These are phyloP conservation scores for Pythium utonaiense DNA, from an alignment of 352 stramenopile species.

Conservation along the genomic window DNA sequence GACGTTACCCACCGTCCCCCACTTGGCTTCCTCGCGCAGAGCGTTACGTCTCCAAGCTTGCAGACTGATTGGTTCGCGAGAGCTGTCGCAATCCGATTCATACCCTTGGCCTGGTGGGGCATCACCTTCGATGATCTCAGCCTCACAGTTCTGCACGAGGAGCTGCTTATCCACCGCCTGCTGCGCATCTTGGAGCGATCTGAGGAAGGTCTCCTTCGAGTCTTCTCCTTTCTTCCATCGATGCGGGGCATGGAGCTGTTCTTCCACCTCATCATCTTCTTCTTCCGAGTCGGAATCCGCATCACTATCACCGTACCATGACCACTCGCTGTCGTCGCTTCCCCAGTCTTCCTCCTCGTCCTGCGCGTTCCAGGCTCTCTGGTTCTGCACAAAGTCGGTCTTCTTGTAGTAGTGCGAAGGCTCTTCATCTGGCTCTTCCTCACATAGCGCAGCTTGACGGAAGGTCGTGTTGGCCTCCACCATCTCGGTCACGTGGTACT, in stretches of 20 bases:
- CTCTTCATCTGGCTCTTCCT: conserved; percentile 55
- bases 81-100: conserved; percentile 64
- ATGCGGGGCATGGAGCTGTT: not conserved
- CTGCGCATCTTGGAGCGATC: conserved; percentile 42
- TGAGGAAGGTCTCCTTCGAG: conserved; percentile 38
- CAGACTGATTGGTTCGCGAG: conserved; percentile 26
- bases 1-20: conserved; percentile 19
- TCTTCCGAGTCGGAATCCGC: conserved; percentile 38
- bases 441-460: conserved; percentile 14
- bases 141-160: conserved; percentile 26
- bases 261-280: conserved; percentile 21
- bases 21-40: conserved; percentile 44
- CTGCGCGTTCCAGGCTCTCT: conserved; percentile 35
- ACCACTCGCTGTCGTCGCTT: conserved; percentile 48
- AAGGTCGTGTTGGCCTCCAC: conserved; percentile 42
- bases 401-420: conserved; percentile 42
- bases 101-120: conserved; percentile 60
- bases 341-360: conserved; percentile 45
- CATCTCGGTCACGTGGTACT: conserved; percentile 69
- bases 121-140: conserved; percentile 34
- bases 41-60: conserved; percentile 17
- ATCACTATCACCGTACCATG: conserved; percentile 59
- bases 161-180: conserved; percentile 48
- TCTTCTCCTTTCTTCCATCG: conserved; percentile 10
- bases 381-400: conserved; percentile 66